Evolutionary conservation across 192 early-diverging fungal species (phyloP), one percentile per base, ranked within the genome.

Genomic region (Umbelopsis sp.): DNA sequence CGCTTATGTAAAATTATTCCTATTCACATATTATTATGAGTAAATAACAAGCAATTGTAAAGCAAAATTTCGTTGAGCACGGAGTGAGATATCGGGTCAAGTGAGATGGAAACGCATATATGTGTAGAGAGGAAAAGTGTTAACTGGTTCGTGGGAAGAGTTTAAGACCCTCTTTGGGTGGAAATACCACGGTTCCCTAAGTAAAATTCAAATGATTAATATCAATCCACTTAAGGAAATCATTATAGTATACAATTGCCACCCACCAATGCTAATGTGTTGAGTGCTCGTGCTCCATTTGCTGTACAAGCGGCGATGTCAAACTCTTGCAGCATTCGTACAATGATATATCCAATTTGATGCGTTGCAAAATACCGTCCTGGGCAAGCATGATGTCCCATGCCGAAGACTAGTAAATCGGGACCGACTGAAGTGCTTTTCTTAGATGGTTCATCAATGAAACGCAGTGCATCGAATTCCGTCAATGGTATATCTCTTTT

Each of bases 331-430:
- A 61, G 27, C 11, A 61, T 27, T 25, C 25, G 21, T 15, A 55
- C 51, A 27, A 77, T 15, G 18, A 73, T 20, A 58, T 72, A 69
- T 27, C 72, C 68, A 10, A 77, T 72, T 44, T 72, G 71, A 41
- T 72, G 67, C 7, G 27, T 49, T 25, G 75, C 75, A 68, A 77
- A 68, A 20, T 64, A 72, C 20, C 76, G 49, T 30, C 76, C 76
- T 44, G 76, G 76, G 37, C 76, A 78, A 49, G 76, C 76, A 70
- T 78, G 76, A 8, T 58, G 47, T 35, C 76, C 76, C 18, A 78
- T 21, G 30, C 76, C 76, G 70, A 78, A 78, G 0, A 41, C 22
- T 25, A 73, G 30, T 35, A 35, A 66, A 22, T 68, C 76, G 9
- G 41, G 10, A 3, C 45, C 66, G 67, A 66, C 20, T 22, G 66